Conservation (phyloP, 2,329 filamentous ascomycete genomes). For the Coniosporium tulheliwenetii region DNA sequence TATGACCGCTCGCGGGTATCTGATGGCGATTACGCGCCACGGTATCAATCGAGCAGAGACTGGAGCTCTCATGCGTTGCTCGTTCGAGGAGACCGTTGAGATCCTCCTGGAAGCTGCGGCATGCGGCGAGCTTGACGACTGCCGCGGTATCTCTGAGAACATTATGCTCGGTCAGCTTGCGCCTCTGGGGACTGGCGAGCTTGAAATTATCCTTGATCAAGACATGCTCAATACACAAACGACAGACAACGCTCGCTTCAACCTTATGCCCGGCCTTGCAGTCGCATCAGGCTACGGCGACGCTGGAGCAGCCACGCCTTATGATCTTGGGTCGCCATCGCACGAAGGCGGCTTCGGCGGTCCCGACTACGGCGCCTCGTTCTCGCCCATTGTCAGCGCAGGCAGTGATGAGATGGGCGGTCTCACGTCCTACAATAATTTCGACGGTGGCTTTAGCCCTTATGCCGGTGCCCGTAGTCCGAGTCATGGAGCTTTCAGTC, state of each 20-base stretch:
- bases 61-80: conserved; percentile 96
- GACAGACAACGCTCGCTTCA: conserved; percentile 77
- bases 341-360: conserved; percentile 49
- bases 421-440: conserved; percentile 50
- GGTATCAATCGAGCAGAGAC: conserved; percentile 98
- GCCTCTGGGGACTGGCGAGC: conserved; percentile 91
- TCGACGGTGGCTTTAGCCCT: conserved; percentile 48
- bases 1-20: conserved; percentile 87
- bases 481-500: conserved; percentile 52
- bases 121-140: conserved; percentile 91
- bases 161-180: conserved; percentile 96
- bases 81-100: conserved; percentile 97
- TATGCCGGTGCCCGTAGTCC: conserved; percentile 51
- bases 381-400: conserved; percentile 62
- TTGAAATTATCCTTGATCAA: conserved; percentile 84
- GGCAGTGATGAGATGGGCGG: conserved; percentile 42
- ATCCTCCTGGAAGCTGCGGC: conserved; percentile 93
- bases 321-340: conserved; percentile 57
- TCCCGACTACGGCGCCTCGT: conserved; percentile 42
- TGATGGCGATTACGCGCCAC: conserved; percentile 94
- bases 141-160: conserved; percentile 95
- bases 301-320: conserved; percentile 82
- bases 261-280: conserved; percentile 58
- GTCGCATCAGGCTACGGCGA: conserved; percentile 51
- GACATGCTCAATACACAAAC: conserved; percentile 93